Conservation (phyloP, 75 land plant species). For the Adiantum capillusveneris region DNA sequence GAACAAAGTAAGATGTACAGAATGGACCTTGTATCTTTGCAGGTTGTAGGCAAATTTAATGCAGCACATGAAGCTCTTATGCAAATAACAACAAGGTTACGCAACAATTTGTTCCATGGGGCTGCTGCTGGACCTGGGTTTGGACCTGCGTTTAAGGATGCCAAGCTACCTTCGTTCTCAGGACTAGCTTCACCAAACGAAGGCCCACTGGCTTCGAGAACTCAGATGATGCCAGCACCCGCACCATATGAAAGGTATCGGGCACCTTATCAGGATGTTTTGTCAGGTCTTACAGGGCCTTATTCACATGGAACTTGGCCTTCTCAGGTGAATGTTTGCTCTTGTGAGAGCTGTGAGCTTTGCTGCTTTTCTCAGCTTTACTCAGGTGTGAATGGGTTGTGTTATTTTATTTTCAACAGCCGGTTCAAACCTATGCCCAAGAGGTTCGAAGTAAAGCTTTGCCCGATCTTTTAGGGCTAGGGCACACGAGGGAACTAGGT, state of each 20-base stretch:
- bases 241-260: slow-evolving; percentile 23
- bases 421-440: no score
- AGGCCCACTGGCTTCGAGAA: neutral
- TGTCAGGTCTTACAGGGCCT: neutral
- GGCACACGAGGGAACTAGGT: no score
- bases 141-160: slow-evolving; percentile 16
- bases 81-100: slow-evolving; percentile 56
- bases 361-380: no score
- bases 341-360: no score
- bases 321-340: slow-evolving; percentile 14
- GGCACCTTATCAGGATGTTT: slow-evolving; percentile 4
- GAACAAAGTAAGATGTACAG: no score
- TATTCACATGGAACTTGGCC: slow-evolving; percentile 33
- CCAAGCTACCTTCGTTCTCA: slow-evolving; percentile 34
- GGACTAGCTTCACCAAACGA: slow-evolving; percentile 26
- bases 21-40: slow-evolving; percentile 1
- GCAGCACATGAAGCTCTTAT: slow-evolving; percentile 59
- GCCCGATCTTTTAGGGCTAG: no score
- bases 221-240: slow-evolving; percentile 20
- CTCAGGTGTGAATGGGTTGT: no score
- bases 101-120: slow-evolving; percentile 32
- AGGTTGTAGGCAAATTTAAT: slow-evolving; percentile 55
- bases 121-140: slow-evolving; percentile 25
- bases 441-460: no score
- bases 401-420: no score